Evolutionary conservation across 768 basidiomycete genomes (phyloP).

Genomic region (Lactarius evosmus): DNA sequence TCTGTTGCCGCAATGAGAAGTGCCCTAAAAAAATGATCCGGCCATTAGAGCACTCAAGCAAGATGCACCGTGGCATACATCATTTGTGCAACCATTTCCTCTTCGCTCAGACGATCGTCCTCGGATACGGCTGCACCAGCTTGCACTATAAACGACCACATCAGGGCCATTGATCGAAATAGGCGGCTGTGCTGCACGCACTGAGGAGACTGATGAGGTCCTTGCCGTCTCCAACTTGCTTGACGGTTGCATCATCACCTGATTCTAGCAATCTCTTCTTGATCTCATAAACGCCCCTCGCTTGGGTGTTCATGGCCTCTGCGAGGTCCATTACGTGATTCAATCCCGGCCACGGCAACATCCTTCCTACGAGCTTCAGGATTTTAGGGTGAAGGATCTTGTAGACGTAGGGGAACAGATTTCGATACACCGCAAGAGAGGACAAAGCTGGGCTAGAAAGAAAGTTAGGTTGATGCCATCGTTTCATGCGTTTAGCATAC

Average conservation of each 20-base stretch:
- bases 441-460: constrained; percentile 14
- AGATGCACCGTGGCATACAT: constrained; percentile 25
- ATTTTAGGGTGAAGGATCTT: constrained; percentile 31
- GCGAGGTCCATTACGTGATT: constrained; percentile 37
- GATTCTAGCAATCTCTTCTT: constrained; percentile 38
- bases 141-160: constrained; percentile 35
- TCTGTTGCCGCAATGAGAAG: constrained; percentile 24
- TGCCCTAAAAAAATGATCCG: constrained; percentile 5
- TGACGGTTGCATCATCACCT: constrained; percentile 35
- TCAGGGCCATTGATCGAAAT: neutral
- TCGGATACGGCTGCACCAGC: constrained; percentile 38
- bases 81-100: constrained; percentile 43
- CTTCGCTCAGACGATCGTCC: constrained; percentile 30
- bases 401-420: constrained; percentile 23
- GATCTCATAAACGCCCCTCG: constrained; percentile 37
- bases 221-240: constrained; percentile 38
- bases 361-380: constrained; percentile 36
- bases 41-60: neutral
- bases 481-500: neutral
- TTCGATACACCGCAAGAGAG: constrained; percentile 18
- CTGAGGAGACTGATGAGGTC: constrained; percentile 48
- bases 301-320: constrained; percentile 37
- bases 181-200: constrained; percentile 29
- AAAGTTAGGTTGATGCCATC: constrained; percentile 2
- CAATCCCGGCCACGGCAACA: constrained; percentile 36